Evolutionary conservation across 2,329 filamentous ascomycete species (phyloP).

Genomic region (Rhexocercosporidium sp.): DNA sequence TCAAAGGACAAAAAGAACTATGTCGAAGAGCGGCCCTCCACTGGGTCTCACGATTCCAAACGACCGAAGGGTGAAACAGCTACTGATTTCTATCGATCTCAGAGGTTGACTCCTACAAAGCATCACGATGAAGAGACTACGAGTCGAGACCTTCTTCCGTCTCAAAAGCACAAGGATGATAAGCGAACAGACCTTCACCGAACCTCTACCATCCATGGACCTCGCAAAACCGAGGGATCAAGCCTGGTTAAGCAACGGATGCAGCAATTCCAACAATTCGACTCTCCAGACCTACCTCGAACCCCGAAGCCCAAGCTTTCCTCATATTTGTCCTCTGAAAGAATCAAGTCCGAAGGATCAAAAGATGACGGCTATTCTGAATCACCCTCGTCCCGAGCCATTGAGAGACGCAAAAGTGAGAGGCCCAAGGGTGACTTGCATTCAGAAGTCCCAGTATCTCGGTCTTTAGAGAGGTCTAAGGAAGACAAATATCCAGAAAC

Average conservation of each 20-base stretch:
- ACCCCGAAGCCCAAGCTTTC: conserved; percentile 6
- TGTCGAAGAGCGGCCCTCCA: conserved; percentile 21
- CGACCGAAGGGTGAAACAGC: conserved; percentile 23
- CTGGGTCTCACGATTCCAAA: conserved; percentile 24
- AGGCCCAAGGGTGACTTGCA: not conserved
- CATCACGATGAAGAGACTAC: conserved; percentile 23
- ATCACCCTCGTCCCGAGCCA: conserved; percentile 9
- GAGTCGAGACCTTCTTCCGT: conserved; percentile 25
- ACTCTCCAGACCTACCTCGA: conserved; percentile 13
- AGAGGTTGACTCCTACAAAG: conserved; percentile 20
- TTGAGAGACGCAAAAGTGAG: conserved; percentile 31
- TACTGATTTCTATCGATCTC: conserved; percentile 28
- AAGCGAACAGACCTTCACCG: conserved; percentile 31
- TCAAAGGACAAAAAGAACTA: conserved; percentile 27
- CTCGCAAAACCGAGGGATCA: conserved; percentile 17
- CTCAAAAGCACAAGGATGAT: conserved; percentile 26
- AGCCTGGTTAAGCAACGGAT: conserved; percentile 35
- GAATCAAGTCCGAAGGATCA: not conserved
- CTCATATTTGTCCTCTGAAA: conserved; percentile 5
- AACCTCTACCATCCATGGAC: conserved; percentile 29
- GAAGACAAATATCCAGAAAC: not conserved
- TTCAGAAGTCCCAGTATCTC: not conserved
- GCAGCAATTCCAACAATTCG: conserved; percentile 30
- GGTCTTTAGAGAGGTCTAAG: not conserved
- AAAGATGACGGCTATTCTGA: not conserved